A percentile compares a stretch with the other conserved stretches of the same genome.
These are phyloP conservation scores for Aspergillus panamensis DNA, from an alignment of 495 filamentous ascomycete genomes.

Conservation along the genomic window DNA sequence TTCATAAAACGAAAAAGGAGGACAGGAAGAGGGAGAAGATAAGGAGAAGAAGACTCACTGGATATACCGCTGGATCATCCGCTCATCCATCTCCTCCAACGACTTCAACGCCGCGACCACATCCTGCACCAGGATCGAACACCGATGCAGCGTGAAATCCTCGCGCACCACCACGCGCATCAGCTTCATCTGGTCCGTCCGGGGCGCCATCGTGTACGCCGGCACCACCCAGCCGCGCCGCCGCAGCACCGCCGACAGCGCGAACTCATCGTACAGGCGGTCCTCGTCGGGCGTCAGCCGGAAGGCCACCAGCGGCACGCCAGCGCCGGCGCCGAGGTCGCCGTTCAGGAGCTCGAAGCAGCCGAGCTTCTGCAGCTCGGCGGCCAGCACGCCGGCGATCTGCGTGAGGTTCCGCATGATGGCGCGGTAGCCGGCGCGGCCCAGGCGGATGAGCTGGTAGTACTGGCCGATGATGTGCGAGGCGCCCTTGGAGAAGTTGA, in stretches of 20 bases:
- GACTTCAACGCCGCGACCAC: conserved; percentile 65
- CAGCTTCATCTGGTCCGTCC: conserved; percentile 73
- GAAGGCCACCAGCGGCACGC: conserved; percentile 84
- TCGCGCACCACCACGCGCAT: conserved; percentile 86
- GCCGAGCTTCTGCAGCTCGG: conserved; percentile 63
- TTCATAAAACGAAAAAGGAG: not conserved
- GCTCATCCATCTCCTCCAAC: conserved; percentile 65
- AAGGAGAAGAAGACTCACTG: conserved; percentile 48
- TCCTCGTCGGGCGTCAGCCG: conserved; percentile 57
- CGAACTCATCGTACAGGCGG: conserved; percentile 76
- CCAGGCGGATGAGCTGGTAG: conserved; percentile 90
- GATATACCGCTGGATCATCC: conserved; percentile 56
- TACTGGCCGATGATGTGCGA: conserved; percentile 93
- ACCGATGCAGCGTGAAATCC: conserved; percentile 76
- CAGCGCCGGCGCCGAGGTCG: conserved; percentile 56
- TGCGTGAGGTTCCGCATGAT: conserved; percentile 88
- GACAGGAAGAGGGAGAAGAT: not conserved
- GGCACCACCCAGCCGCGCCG: conserved; percentile 86
- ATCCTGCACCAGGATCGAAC: conserved; percentile 68
- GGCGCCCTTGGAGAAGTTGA: conserved; percentile 93
- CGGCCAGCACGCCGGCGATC: conserved; percentile 74
- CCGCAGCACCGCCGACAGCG: conserved; percentile 76
- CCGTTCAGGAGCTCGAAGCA: conserved; percentile 87
- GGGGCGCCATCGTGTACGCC: conserved; percentile 91
- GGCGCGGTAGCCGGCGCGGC: conserved; percentile 78